Base-by-base conservation (phyloP, 345 rosid species). In the Odontarrhena argentea region DNA sequence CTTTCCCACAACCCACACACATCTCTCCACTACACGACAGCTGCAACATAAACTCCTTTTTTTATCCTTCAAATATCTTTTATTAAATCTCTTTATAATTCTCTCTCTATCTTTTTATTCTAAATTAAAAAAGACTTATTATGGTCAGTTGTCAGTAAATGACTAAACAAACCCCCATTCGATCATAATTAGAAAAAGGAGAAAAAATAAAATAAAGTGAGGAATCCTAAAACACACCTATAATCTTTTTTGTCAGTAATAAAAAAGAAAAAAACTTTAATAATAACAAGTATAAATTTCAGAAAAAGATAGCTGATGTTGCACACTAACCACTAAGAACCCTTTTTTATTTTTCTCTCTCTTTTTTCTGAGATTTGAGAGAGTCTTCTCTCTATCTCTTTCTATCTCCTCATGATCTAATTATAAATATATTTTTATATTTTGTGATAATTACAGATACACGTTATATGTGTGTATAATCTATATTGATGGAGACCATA, bases 1-100 rank as follows among this genome's bases (percentile, higher is more conserved):
- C 60, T 64, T 66, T 35, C 52, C 66, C 42, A 34, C 38, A 36
- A 51, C 55, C 49, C 57, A 58, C 60, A 36, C 49, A 55, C 52
- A 55, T 58, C 71, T 65, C 66, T 65, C 55, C 62, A 73, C 66
- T 63, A 58, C 71, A 65, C 43, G 76, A 72, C 76, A 57, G 14
- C 50, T 54, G 8, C 63, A 43, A 66, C 60, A 54, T 8, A 55
- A 8, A 12, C 58, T 30, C 28, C 41, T 5, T 32, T 7, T 6
- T 11, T 38, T 8, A 7, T 35, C n/a, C 9, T 28, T 26, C 48
- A 2, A 8, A 8, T 18, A 18, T 18, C 22, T 18, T 41, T 67
- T 56, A 6, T 22, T 10, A 6, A 18, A 22, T 48, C 11, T 18
- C 5, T 35, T 8, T 38, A 7, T 3, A 35, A 35, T 48, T n/a